phyloP scores from a whole-genome alignment of 441 rosid species.

The Populus trichocarpa region DNA sequence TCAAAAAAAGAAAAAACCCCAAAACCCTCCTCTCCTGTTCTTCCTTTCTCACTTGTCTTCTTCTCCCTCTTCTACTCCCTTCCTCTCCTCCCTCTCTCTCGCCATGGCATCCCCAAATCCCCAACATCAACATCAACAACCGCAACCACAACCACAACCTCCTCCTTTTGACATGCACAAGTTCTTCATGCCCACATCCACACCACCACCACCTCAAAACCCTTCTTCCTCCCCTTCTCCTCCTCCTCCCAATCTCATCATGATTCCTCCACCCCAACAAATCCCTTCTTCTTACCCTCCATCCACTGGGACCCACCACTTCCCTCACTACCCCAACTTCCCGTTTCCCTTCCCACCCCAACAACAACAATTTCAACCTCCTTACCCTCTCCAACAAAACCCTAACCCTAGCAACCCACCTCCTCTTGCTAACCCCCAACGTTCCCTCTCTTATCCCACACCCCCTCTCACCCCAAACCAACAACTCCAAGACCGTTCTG shows the following conservation, averaged over 20 bases:
- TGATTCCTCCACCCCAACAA: slow-evolving; percentile 36
- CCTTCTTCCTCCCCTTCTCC: slow-evolving; percentile 14
- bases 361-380: neutral
- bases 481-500: slow-evolving; percentile 29
- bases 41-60: neutral
- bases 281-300: slow-evolving; percentile 53
- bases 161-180: neutral
- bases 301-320: slow-evolving; percentile 15
- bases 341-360: neutral
- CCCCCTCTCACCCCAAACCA: slow-evolving; percentile 31
- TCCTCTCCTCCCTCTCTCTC: too few species aligned
- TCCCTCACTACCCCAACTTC: slow-evolving; percentile 3
- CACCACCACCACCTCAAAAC: slow-evolving; percentile 15
- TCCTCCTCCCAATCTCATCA: slow-evolving; percentile 20
- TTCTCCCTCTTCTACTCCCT: neutral
- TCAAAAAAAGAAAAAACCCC: too few species aligned
- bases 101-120: neutral
- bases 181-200: slow-evolving; percentile 36
- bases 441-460: slow-evolving; percentile 45
- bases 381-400: neutral
- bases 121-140: neutral
- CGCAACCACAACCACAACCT: neutral
- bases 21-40: neutral
- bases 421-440: slow-evolving; percentile 21
- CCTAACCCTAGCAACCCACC: neutral